A percentile compares a stretch with the other conserved stretches of the same genome.
Evolutionary conservation across 2,329 filamentous ascomycete species (phyloP).

Genomic region (Pseudogymnoascus sp.): DNA sequence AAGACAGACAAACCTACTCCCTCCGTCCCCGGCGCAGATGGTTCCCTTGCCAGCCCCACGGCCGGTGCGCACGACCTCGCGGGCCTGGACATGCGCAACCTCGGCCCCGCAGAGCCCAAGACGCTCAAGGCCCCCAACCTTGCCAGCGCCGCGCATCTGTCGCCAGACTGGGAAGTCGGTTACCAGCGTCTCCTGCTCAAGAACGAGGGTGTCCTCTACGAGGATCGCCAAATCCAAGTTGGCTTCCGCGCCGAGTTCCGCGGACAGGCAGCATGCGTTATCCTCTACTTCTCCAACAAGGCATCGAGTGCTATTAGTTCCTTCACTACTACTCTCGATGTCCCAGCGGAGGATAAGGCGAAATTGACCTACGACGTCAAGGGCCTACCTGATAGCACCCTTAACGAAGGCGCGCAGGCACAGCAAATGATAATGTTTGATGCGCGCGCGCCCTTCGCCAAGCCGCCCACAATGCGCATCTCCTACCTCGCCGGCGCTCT

Average conservation of each 20-base stretch:
- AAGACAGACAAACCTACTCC: conserved; percentile 39
- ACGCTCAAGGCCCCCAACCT: conserved; percentile 67
- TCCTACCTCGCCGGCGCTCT: conserved; percentile 90
- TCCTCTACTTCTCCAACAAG: conserved; percentile 95
- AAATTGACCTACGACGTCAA: conserved; percentile 81
- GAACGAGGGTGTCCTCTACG: conserved; percentile 82
- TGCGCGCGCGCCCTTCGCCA: conserved; percentile 69
- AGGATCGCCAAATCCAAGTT: conserved; percentile 89
- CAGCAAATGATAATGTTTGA: conserved; percentile 96
- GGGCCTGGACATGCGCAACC: conserved; percentile 68
- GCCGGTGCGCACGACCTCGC: conserved; percentile 61
- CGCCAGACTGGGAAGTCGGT: conserved; percentile 88
- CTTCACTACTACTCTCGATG: conserved; percentile 88
- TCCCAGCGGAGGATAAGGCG: conserved; percentile 56
- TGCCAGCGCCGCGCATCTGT: conserved; percentile 84
- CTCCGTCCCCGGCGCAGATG: conserved; percentile 36
- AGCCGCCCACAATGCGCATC: conserved; percentile 83
- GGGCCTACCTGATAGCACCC: conserved; percentile 73
- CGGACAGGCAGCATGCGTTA: conserved; percentile 88
- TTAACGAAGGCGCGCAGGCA: conserved; percentile 67
- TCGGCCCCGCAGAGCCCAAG: conserved; percentile 49
- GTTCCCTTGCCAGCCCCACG: conserved; percentile 38
- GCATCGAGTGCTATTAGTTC: conserved; percentile 76
- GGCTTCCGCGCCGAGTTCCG: conserved; percentile 91
- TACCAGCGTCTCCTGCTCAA: conserved; percentile 75